These are phyloP conservation scores for Boletus sp. DNA, from an alignment of 768 basidiomycete genomes.

Conservation along the genomic window DNA sequence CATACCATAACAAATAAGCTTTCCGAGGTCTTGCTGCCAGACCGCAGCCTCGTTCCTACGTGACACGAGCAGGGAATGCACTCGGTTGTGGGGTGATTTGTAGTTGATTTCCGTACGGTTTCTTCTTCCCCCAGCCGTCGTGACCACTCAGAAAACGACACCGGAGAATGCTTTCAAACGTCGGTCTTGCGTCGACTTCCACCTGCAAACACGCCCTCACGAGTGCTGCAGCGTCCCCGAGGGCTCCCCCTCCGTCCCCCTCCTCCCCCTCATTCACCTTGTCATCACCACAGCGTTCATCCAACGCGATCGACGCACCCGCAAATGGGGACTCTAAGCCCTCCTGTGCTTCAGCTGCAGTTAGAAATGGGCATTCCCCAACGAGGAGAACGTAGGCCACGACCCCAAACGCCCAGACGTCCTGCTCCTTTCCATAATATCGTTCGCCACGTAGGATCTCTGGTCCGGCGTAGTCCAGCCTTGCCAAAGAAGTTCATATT, in stretches of 20 bases:
- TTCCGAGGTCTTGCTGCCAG: slow-evolving; percentile 4
- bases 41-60: slow-evolving; percentile 16
- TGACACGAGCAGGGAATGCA: slow-evolving; percentile 30
- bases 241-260: slow-evolving; percentile 74
- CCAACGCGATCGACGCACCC: slow-evolving; percentile 69
- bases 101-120: slow-evolving; percentile 27
- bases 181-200: slow-evolving; percentile 73
- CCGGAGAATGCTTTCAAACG: slow-evolving; percentile 77
- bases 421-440: slow-evolving; percentile 95
- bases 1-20: slow-evolving; percentile 6
- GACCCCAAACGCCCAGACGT: slow-evolving; percentile 97
- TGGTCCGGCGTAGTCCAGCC: slow-evolving; percentile 92
- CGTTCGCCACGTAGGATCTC: slow-evolving; percentile 94
- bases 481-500: slow-evolving; percentile 28
- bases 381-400: slow-evolving; percentile 92
- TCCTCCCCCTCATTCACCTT: slow-evolving; percentile 75
- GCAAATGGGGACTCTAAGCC: slow-evolving; percentile 76
- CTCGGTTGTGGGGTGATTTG: slow-evolving; percentile 28
- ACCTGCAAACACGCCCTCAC: slow-evolving; percentile 83
- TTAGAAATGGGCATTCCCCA: slow-evolving; percentile 90
- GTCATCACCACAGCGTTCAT: slow-evolving; percentile 75
- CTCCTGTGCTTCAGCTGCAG: slow-evolving; percentile 85
- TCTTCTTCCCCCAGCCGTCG: slow-evolving; percentile 64
- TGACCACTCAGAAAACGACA: slow-evolving; percentile 77
- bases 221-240: slow-evolving; percentile 82